Conservation (phyloP, 148 eudicot genomes). For the Fagopyrum tataricum region DNA sequence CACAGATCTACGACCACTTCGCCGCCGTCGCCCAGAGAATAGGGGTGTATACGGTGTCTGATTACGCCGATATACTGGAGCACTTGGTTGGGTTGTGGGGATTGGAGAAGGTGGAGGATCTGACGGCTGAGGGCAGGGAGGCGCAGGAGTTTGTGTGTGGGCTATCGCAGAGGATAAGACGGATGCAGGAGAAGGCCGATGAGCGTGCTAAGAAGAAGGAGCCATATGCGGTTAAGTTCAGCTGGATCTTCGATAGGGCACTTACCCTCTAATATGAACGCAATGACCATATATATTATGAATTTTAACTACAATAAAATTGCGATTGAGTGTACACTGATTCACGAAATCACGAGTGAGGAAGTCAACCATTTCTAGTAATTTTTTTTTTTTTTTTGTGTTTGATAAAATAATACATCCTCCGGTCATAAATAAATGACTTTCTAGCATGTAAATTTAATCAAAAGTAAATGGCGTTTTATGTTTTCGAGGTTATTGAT, state of each 20-base stretch:
- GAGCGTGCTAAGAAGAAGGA: constrained; percentile 20
- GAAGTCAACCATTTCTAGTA: too few species aligned
- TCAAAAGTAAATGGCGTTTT: too few species aligned
- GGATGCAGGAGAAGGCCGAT: constrained; percentile 25
- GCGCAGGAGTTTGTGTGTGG: constrained; percentile 31
- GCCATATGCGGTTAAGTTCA: constrained; percentile 17
- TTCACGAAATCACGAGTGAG: too few species aligned
- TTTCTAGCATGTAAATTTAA: too few species aligned
- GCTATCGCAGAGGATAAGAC: constrained; percentile 21
- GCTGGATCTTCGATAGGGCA: constrained; percentile 24
- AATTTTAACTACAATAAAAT: too few species aligned
- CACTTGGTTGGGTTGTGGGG: constrained; percentile 22
- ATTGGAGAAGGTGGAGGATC: constrained; percentile 20
- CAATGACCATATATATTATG: too few species aligned
- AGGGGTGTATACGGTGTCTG: constrained; percentile 31
- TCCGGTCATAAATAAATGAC: too few species aligned
- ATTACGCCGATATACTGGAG: constrained; percentile 32
- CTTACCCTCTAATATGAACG: neutral
- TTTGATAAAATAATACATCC: too few species aligned
- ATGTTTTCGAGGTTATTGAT: too few species aligned
- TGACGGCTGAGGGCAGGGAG: constrained; percentile 17
- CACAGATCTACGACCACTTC: constrained; percentile 21
- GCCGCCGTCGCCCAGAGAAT: constrained; percentile 27
- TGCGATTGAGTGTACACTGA: too few species aligned
- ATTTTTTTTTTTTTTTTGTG: too few species aligned